A percentile compares a stretch with the other conserved stretches of the same genome.
Conservation (phyloP, 257 asterid genomes). For the Misopates orontium region DNA sequence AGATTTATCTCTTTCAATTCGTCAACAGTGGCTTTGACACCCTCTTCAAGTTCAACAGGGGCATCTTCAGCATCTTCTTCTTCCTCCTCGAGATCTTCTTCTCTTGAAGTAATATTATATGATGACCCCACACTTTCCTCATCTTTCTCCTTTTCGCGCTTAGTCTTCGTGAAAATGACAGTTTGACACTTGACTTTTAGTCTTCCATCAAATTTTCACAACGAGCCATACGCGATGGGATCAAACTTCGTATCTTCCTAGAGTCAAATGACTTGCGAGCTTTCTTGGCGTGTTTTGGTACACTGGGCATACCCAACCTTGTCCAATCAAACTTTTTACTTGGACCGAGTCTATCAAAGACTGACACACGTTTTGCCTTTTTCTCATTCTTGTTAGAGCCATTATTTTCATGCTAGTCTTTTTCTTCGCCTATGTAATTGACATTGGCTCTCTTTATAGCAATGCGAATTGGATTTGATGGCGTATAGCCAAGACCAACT, state of each 20-base stretch:
- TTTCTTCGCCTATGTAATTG: too few species aligned
- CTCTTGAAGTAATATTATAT: too few species aligned
- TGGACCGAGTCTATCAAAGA: too few species aligned
- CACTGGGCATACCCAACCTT: background rate
- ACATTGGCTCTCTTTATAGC: too few species aligned
- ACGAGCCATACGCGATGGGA: background rate
- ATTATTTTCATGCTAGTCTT: too few species aligned
- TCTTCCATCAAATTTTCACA: background rate
- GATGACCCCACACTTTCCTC: background rate
- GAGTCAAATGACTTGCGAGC: background rate
- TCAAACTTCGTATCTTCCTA: background rate
- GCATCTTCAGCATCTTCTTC: conserved; percentile 4
- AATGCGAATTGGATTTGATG: too few species aligned
- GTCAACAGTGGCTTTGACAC: background rate
- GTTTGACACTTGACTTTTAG: background rate
- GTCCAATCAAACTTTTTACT: too few species aligned
- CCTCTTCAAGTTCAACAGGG: background rate
- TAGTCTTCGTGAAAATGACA: background rate
- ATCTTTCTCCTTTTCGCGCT: background rate
- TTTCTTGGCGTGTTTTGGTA: background rate
- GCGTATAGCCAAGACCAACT: too few species aligned
- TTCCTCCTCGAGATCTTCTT: background rate
- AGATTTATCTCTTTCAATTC: background rate
- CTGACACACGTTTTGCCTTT: too few species aligned
- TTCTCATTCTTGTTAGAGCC: too few species aligned